Conservation (phyloP, 2,329 filamentous ascomycete species). For the Epichloe elymi region DNA sequence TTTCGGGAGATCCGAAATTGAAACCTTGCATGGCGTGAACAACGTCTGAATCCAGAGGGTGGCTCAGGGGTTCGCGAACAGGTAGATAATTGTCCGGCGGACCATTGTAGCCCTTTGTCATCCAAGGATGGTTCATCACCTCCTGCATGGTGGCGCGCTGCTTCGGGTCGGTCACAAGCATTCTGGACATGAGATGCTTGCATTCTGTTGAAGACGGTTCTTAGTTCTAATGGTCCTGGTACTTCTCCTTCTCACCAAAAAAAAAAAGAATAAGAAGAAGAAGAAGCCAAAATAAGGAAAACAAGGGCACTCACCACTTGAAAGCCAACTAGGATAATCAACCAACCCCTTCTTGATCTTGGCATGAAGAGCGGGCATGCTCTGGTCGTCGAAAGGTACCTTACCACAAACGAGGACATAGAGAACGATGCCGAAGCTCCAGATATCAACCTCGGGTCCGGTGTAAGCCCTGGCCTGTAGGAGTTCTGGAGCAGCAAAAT, state of each 20-base stretch:
- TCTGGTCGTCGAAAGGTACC: conserved; percentile 97
- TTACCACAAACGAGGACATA: conserved; percentile 97
- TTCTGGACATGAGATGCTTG: conserved; percentile 79
- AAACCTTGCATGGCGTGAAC: conserved; percentile 95
- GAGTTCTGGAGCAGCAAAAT: conserved; percentile 92
- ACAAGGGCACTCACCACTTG: conserved; percentile 45
- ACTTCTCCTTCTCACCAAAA: not conserved
- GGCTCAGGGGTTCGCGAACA: conserved; percentile 65
- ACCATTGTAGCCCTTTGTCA: conserved; percentile 77
- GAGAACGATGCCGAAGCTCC: conserved; percentile 97
- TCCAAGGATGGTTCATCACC: conserved; percentile 92
- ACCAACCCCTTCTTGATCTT: conserved; percentile 98
- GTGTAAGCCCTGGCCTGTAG: conserved; percentile 90
- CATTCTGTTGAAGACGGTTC: conserved; percentile 50
- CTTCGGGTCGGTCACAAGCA: conserved; percentile 89
- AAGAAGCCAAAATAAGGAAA: not conserved
- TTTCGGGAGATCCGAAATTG: conserved; percentile 82
- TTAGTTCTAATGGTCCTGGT: not conserved
- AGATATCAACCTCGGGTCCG: conserved; percentile 91
- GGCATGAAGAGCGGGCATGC: conserved; percentile 93
- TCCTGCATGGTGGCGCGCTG: conserved; percentile 78
- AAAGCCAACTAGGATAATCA: conserved; percentile 90
- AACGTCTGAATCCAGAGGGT: conserved; percentile 72
- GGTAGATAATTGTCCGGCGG: conserved; percentile 86
- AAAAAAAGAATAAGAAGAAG: not conserved